Evolutionary conservation across 192 early-diverging fungal genomes (phyloP).

Genomic region (Globomyces pollinis-pini): DNA sequence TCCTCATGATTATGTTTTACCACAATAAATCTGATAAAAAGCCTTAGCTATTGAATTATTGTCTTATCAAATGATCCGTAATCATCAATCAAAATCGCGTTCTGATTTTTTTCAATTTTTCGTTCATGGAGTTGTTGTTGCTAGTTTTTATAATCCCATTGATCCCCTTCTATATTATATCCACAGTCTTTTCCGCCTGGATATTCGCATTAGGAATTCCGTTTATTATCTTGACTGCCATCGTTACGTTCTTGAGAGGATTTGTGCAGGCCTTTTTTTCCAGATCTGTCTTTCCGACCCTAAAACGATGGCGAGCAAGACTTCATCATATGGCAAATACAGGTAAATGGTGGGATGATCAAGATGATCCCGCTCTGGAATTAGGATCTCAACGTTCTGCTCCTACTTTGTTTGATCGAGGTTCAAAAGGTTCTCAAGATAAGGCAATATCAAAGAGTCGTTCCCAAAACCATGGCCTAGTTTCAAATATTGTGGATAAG

Average conservation of each 20-base stretch:
- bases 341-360: background rate
- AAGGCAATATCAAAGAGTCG: background rate
- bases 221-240: slow-evolving; percentile 4
- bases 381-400: background rate
- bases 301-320: background rate
- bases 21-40: too few relatives aligned
- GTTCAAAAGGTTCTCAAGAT: background rate
- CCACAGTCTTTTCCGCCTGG: background rate
- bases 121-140: slow-evolving; percentile 9
- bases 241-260: slow-evolving; percentile 1
- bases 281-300: slow-evolving; percentile 1
- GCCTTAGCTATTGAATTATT: too few relatives aligned
- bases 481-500: too few relatives aligned
- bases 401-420: slow-evolving; percentile 1
- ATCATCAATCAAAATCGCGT: too few relatives aligned
- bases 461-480: too few relatives aligned
- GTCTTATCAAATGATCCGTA: too few relatives aligned
- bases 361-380: background rate
- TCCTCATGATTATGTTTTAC: background rate
- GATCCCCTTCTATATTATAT: slow-evolving; percentile 11
- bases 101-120: too few relatives aligned
- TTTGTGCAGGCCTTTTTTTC: slow-evolving; percentile 8
- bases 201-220: slow-evolving; percentile 9
- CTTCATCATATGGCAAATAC: background rate
- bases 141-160: slow-evolving; percentile 10